Percentiles rank a stretch among this genome's conserved stretches.
These are phyloP conservation scores for Irpex sp. DNA, from an alignment of 1,284 basidiomycete species.

Conservation along the genomic window DNA sequence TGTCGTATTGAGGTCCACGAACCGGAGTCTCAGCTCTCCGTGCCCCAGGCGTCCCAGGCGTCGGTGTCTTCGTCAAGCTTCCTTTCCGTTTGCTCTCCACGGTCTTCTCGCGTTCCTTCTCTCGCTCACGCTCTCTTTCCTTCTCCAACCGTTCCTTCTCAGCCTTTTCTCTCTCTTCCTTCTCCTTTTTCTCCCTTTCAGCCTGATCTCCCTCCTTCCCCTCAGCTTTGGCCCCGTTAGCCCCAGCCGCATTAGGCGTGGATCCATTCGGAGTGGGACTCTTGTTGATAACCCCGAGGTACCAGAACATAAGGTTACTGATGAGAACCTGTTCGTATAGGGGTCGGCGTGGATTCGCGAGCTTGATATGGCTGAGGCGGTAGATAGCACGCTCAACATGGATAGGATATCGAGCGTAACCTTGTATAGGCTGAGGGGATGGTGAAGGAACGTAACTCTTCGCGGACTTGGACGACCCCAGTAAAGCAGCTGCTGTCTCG, in stretches of 20 bases:
- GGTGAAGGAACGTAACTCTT: conserved; percentile 59
- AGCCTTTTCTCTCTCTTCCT: conserved; percentile 34
- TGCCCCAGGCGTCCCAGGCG: conserved; percentile 48
- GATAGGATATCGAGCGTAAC: conserved; percentile 88
- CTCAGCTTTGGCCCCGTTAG: conserved; percentile 4
- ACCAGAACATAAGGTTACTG: conserved; percentile 99
- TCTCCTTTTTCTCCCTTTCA: conserved; percentile 29
- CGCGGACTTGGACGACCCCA: conserved; percentile 79
- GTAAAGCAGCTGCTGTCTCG: conserved; percentile 77
- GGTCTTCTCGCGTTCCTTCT: conserved; percentile 38
- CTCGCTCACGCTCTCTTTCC: conserved; percentile 39
- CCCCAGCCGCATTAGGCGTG: conserved; percentile 1
- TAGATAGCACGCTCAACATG: conserved; percentile 99
- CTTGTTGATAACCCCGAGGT: conserved; percentile 96
- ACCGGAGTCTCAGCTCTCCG: conserved; percentile 84
- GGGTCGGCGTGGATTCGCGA: conserved; percentile 94
- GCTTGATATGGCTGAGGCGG: conserved; percentile 95
- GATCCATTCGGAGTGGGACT: conserved; percentile 38
- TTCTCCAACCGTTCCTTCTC: conserved; percentile 46
- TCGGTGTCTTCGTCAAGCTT: conserved; percentile 44
- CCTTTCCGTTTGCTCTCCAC: conserved; percentile 37
- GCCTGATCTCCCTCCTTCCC: conserved; percentile 12
- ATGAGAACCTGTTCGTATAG: conserved; percentile 98
- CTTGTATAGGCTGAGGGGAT: conserved; percentile 62
- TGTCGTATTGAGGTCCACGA: conserved; percentile 86